phyloP scores from a whole-genome alignment of 140 eudicot genomes.

The Anethum foeniculum region DNA sequence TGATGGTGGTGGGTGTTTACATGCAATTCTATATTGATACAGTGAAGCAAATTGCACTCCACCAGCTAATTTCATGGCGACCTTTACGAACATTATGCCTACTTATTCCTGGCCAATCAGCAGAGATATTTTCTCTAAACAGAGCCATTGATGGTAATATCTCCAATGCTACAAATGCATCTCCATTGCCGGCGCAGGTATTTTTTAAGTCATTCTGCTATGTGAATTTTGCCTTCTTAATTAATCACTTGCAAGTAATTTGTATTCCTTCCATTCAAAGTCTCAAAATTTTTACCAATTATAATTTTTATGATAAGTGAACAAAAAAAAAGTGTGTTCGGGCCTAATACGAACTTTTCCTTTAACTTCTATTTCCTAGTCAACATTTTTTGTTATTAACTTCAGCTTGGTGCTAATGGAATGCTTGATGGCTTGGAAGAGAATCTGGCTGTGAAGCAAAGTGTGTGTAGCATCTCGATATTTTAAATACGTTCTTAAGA shows the following conservation, averaged over 20 bases:
- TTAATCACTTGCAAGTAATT: not conserved
- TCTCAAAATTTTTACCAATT: not conserved
- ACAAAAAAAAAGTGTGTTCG: not conserved
- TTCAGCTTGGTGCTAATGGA: slow-evolving; percentile 51
- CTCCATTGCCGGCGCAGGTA: slow-evolving; percentile 71
- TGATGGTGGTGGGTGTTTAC: slow-evolving; percentile 4
- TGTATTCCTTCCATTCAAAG: not conserved
- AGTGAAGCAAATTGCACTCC: slow-evolving; percentile 80
- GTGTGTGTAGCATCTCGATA: slow-evolving; percentile 36
- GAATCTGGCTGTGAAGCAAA: slow-evolving; percentile 85
- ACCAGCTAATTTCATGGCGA: slow-evolving; percentile 75
- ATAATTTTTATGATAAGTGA: not conserved
- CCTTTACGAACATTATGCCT: slow-evolving; percentile 95
- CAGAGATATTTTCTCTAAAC: slow-evolving; percentile 67
- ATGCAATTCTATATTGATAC: slow-evolving; percentile 85
- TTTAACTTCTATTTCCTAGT: not conserved
- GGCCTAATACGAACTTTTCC: not conserved
- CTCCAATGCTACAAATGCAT: slow-evolving; percentile 31
- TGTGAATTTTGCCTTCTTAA: slow-evolving; percentile 10
- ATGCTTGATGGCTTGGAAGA: slow-evolving; percentile 97
- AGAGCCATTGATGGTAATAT: slow-evolving; percentile 25
- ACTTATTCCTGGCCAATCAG: slow-evolving; percentile 87
- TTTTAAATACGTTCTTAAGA: not conserved
- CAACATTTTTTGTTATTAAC: slow-evolving; percentile 19
- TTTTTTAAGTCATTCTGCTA: not conserved